phyloP scores from a whole-genome alignment of 331 rosid genomes.

The Saraca asoca region DNA sequence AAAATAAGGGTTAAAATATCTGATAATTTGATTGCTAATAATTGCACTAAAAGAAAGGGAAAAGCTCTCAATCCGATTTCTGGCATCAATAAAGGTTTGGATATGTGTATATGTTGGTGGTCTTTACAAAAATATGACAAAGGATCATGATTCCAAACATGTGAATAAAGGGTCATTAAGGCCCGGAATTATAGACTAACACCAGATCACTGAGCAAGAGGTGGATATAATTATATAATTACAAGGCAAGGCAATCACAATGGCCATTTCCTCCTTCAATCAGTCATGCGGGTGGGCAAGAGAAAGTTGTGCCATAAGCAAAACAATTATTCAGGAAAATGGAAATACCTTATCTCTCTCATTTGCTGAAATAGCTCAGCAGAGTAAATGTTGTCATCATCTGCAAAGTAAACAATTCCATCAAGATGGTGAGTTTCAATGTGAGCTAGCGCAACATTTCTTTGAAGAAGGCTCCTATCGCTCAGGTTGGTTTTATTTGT shows the following conservation, averaged over 20 bases:
- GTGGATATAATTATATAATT: neutral
- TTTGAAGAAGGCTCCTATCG: conserved; percentile 59
- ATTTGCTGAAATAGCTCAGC: conserved; percentile 69
- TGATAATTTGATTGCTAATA: conserved; percentile 9
- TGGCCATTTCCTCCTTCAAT: conserved; percentile 17
- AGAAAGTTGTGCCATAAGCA: conserved; percentile 5
- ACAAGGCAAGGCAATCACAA: neutral
- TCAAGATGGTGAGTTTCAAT: conserved; percentile 85
- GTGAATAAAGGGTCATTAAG: neutral
- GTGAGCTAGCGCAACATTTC: conserved; percentile 75
- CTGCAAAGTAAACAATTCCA: conserved; percentile 87
- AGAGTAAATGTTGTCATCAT: conserved; percentile 64
- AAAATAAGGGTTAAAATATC: conserved; percentile 15
- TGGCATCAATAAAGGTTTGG: conserved; percentile 13
- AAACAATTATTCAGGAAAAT: conserved; percentile 16
- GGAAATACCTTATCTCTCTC: conserved; percentile 79
- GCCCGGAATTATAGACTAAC: neutral
- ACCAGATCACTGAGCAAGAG: neutral
- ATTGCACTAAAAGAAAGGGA: neutral
- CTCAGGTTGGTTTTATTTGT: conserved; percentile 54
- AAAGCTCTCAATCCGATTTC: neutral
- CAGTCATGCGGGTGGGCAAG: conserved; percentile 4
- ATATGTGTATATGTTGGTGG: conserved; percentile 7
- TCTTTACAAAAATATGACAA: conserved; percentile 4
- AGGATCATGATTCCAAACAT: conserved; percentile 4